phyloP scores from a whole-genome alignment of 768 basidiomycete genomes.

The Suillus fuscotomentosus region DNA sequence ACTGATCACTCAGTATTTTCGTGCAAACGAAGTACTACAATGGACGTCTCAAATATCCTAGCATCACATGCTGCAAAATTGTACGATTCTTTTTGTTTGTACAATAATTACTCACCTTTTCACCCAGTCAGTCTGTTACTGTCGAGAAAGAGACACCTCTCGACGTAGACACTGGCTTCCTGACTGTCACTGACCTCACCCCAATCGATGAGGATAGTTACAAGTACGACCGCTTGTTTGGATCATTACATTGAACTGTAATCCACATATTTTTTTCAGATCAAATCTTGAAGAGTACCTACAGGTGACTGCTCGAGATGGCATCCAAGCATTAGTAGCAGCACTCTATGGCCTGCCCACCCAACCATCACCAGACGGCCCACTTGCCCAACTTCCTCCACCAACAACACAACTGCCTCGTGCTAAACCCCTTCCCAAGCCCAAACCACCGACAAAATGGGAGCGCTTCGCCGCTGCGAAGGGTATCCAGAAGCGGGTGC shows the following conservation, averaged over 20 bases:
- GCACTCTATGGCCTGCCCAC: constrained; percentile 84
- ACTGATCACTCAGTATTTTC: neutral
- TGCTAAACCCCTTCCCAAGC: constrained; percentile 89
- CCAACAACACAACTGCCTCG: constrained; percentile 81
- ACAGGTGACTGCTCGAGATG: constrained; percentile 72
- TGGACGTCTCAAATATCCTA: constrained; percentile 84
- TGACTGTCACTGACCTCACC: constrained; percentile 86
- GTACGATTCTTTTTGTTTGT: constrained; percentile 39
- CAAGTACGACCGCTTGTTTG: constrained; percentile 45
- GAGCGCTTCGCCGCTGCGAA: constrained; percentile 92
- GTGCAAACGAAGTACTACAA: constrained; percentile 23
- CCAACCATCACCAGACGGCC: constrained; percentile 72
- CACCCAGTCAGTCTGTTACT: constrained; percentile 56
- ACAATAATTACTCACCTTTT: constrained; percentile 1
- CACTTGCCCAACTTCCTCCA: constrained; percentile 76
- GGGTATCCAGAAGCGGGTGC: constrained; percentile 80
- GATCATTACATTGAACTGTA: neutral
- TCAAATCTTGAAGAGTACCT: constrained; percentile 81
- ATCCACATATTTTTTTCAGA: constrained; percentile 36
- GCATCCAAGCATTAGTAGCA: constrained; percentile 78
- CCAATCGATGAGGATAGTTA: constrained; percentile 84
- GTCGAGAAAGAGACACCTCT: constrained; percentile 82
- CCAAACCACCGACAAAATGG: constrained; percentile 95
- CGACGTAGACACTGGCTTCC: constrained; percentile 77
- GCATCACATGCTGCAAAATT: constrained; percentile 70